Base-by-base conservation (phyloP, 345 rosid species). In the Eucalyptus pauciflora region DNA sequence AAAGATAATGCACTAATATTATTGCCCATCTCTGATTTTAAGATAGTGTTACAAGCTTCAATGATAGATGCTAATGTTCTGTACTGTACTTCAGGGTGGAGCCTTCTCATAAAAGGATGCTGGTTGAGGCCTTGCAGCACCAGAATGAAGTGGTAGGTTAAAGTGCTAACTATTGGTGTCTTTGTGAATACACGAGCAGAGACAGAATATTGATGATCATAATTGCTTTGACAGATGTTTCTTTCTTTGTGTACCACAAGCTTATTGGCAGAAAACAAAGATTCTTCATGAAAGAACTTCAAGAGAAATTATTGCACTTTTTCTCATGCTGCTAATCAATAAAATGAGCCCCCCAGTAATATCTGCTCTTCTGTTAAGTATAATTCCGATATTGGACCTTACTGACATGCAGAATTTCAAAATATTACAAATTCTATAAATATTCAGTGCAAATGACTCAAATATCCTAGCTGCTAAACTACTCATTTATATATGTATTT, bases 71-170 rank as follows among this genome's bases (percentile, higher is more conserved):
- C 85, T 76, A 76, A 76, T 76, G 83, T 76, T 76, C 20, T 76
- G 48, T 86, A 15, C 27, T 86, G 64, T 86, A 45, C 87, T 41
- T 56, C 90, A 98, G 99, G 96, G 99, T 98, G 89, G 99, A 98
- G 91, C 99, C 99, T 91, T 93, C 97, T 89, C 99, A 98, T 89
- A 98, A 98, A 92, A 96, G 97, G 93, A 97, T 97, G 99, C 98
- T 98, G 88, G 99, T 98, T 91, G 99, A 98, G 93, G 98, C 99
- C 90, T 92, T 98, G 56, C 99, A 95, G 91, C 96, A 94, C 93
- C 99, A 98, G 93, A 98, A 98, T 91, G 99, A 98, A 97, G 99
- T 98, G 97, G 99, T 97, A 96, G 62, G 88, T 89, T 81, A 54
- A 50, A 86, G 25, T 43, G 31, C 54, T 76, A 41, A 85, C 87